Conservation (phyloP, 2,329 filamentous ascomycete species). For the Incumbomyces delicatus region DNA sequence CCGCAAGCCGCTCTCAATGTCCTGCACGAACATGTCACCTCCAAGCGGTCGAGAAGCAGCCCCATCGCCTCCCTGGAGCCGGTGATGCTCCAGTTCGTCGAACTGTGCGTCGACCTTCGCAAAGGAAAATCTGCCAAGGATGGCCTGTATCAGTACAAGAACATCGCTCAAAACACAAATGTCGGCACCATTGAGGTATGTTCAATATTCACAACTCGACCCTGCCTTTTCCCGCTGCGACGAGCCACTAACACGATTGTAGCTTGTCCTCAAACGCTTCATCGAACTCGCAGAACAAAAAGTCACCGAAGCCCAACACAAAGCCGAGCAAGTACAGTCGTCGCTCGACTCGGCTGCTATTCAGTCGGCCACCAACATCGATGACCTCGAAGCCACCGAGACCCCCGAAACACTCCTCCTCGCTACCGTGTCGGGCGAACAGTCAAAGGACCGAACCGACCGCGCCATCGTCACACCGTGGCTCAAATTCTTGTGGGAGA, state of each 20-base stretch:
- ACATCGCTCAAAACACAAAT: conserved; percentile 98
- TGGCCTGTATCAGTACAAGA: conserved; percentile 99
- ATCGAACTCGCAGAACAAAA: conserved; percentile 95
- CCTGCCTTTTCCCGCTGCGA: too few species aligned
- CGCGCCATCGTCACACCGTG: conserved; percentile 96
- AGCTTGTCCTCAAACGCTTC: conserved; percentile 92
- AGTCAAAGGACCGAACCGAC: conserved; percentile 94
- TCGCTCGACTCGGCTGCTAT: conserved; percentile 62
- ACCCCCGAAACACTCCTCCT: conserved; percentile 97
- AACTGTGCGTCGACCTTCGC: conserved; percentile 91
- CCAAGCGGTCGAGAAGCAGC: conserved; percentile 93
- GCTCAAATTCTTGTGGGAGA: conserved; percentile 99
- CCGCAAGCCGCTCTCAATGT: conserved; percentile 82
- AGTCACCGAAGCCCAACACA: conserved; percentile 88
- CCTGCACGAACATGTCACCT: conserved; percentile 98
- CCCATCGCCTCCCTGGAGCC: conserved; percentile 94
- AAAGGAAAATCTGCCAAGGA: conserved; percentile 99
- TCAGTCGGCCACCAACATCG: conserved; percentile 54
- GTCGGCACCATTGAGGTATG: conserved; percentile 88
- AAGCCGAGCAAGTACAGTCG: conserved; percentile 90
- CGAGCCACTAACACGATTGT: conserved; percentile 14
- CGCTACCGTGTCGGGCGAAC: conserved; percentile 94
- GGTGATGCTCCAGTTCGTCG: conserved; percentile 95
- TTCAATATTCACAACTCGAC: too few species aligned
- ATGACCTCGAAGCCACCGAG: conserved; percentile 93